phyloP scores from a whole-genome alignment of 768 basidiomycete species.

The Mycena sanguinolenta region DNA sequence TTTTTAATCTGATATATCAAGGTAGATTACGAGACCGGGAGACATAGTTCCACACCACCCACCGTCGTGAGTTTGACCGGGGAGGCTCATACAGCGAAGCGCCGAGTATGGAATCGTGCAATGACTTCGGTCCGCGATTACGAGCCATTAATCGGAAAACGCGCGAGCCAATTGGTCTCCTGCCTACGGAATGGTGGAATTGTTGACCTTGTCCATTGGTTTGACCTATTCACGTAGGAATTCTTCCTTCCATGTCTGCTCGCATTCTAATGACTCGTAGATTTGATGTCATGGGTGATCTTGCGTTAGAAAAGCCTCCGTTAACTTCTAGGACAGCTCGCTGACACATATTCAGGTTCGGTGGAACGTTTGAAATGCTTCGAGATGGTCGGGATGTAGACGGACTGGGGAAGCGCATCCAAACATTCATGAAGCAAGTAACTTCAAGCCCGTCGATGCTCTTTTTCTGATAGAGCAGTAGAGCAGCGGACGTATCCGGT shows the following conservation, averaged over 20 bases:
- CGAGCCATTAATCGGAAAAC: conserved; percentile 51
- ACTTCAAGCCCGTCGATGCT: neutral
- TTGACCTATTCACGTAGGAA: conserved; percentile 55
- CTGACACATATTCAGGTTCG: conserved; percentile 27
- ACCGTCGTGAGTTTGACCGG: conserved; percentile 12
- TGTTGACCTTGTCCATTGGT: conserved; percentile 49
- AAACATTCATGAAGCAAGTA: conserved; percentile 57
- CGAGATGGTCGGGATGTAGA: conserved; percentile 57
- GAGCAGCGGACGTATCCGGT: conserved; percentile 53
- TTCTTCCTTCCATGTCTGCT: neutral
- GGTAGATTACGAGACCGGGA: conserved; percentile 18
- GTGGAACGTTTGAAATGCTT: conserved; percentile 47
- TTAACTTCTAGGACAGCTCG: neutral
- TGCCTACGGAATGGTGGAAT: conserved; percentile 45
- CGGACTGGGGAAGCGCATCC: conserved; percentile 58
- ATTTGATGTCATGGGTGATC: conserved; percentile 55
- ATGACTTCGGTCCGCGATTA: conserved; percentile 62
- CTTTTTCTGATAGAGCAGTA: neutral
- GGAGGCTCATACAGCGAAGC: conserved; percentile 53
- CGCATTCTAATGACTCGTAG: conserved; percentile 32
- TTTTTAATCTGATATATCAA: neutral
- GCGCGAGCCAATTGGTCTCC: conserved; percentile 56
- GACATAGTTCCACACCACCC: conserved; percentile 3
- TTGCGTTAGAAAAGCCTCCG: conserved; percentile 47
- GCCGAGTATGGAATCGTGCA: conserved; percentile 64